Base-by-base conservation (phyloP, 371 early-diverging fungal species). In the Thermomucor indicae-seudaticae region DNA sequence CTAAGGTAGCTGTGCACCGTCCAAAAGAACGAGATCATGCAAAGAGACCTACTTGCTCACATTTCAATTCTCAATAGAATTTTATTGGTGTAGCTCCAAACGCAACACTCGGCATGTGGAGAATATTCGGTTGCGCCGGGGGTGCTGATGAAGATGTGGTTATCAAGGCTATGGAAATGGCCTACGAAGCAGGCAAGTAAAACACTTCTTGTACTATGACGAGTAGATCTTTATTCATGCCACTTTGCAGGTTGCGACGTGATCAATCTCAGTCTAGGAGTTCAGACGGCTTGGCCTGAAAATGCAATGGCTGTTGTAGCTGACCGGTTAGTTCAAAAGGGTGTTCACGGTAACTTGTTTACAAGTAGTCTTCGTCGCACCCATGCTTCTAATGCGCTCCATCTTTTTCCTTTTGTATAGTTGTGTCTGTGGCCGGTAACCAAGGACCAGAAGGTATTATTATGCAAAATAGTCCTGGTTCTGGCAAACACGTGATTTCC, bases 381-480 rank as follows among this genome's bases (percentile, higher is more conserved):
- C 30, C 24, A 45, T 24, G 7, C 28, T 44, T 17, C 38, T 38
- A 20, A 39, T 39, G 14, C 14, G 12, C 7, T 6, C 14, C 8
- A 11, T 52, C 17, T 50, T 24, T 14, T 47, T 34, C 25, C n/a
- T 4, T 20, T 31, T 20, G 10, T 17, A n/a, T 49, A 65, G 65
- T 86, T 12, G 75, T 83, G 10, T 62, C 68, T 11, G 80, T 86
- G 16, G 67, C 67, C 4, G 84, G 85, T 6, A 88, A 88, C 48
- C 63, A 75, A 31, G 85, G 84, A 2, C 24, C 22, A 2, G 50
- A 62, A 2, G 88, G 88, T 6, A 51, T 70, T 11, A 78, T 57
- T 49, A 51, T 66, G 14, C 63, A 65, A 12, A 63, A 64, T 6
- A 51, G 75, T 1, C 83, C 85, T 12, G 75, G 70, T 7, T 66